Evolutionary conservation across 2,329 filamentous ascomycete genomes (phyloP).

Genomic region (Spiromastix sp.): DNA sequence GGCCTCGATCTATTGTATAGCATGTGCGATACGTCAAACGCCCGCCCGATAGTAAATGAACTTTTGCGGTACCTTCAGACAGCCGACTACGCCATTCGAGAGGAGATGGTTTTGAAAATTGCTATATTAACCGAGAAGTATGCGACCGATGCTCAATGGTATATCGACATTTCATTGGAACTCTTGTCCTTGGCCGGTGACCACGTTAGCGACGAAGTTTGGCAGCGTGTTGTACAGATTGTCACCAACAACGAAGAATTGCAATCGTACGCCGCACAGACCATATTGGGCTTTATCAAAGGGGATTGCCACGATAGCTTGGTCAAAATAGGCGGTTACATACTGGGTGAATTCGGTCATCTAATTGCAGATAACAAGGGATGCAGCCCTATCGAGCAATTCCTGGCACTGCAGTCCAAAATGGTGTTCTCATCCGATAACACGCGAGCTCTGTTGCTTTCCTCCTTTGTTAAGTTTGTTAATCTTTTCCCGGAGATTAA

Average conservation of each 20-base stretch:
- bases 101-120: conserved; percentile 99
- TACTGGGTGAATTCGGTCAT: conserved; percentile 94
- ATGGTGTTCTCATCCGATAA: conserved; percentile 79
- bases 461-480: conserved; percentile 94
- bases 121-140: conserved; percentile 98
- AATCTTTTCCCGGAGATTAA: conserved; percentile 99
- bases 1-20: conserved; percentile 94
- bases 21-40: conserved; percentile 97
- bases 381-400: conserved; percentile 95
- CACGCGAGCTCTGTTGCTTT: conserved; percentile 87
- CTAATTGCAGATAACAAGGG: conserved; percentile 84
- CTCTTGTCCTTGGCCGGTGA: conserved; percentile 95
- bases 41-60: conserved; percentile 84
- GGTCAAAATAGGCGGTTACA: conserved; percentile 94
- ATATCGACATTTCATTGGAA: conserved; percentile 91
- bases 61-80: conserved; percentile 90
- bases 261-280: conserved; percentile 91
- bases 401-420: conserved; percentile 83
- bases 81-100: conserved; percentile 92
- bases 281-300: conserved; percentile 85
- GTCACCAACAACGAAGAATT: conserved; percentile 98
- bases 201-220: conserved; percentile 97
- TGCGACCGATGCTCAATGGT: conserved; percentile 97
- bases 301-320: conserved; percentile 91
- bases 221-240: conserved; percentile 97